These are phyloP conservation scores for Rhinocladiella similis DNA, from an alignment of 2,329 filamentous ascomycete genomes.

Conservation along the genomic window DNA sequence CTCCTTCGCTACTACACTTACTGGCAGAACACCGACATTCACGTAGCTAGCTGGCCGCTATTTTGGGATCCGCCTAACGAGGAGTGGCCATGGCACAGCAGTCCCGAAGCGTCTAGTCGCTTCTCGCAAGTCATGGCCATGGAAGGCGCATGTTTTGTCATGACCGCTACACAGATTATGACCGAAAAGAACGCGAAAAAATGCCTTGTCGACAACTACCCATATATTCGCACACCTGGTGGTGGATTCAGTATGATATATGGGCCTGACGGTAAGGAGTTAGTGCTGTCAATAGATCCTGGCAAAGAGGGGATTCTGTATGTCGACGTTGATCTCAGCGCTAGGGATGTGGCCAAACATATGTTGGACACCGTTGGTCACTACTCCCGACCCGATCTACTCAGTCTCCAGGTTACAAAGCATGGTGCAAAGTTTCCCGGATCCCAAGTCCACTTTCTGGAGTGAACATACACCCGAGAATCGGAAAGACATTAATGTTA, in stretches of 20 bases:
- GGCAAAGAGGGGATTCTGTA: conserved; percentile 52
- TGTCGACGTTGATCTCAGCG: conserved; percentile 51
- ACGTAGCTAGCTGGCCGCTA: conserved; percentile 5
- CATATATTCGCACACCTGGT: not conserved
- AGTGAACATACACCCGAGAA: too few relatives aligned
- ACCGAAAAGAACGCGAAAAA: conserved; percentile 44
- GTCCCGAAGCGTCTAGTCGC: conserved; percentile 15
- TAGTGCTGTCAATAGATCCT: conserved; percentile 41
- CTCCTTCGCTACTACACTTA: conserved; percentile 30
- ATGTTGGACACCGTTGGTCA: not conserved
- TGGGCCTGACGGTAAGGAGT: conserved; percentile 52
- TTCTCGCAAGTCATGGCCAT: conserved; percentile 45
- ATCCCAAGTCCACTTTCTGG: too few relatives aligned
- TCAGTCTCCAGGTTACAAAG: not conserved
- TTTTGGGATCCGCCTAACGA: not conserved
- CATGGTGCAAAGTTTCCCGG: too few relatives aligned
- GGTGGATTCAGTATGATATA: conserved; percentile 54
- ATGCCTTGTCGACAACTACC: conserved; percentile 34
- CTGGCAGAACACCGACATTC: not conserved
- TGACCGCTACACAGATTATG: conserved; percentile 43
- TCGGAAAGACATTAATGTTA: too few relatives aligned
- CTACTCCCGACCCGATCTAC: not conserved
- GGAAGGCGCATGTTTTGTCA: conserved; percentile 46
- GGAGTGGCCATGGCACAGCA: not conserved
- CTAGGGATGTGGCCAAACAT: not conserved